phyloP scores from a whole-genome alignment of 495 filamentous ascomycete genomes.

The Aspergillus hancockii region DNA sequence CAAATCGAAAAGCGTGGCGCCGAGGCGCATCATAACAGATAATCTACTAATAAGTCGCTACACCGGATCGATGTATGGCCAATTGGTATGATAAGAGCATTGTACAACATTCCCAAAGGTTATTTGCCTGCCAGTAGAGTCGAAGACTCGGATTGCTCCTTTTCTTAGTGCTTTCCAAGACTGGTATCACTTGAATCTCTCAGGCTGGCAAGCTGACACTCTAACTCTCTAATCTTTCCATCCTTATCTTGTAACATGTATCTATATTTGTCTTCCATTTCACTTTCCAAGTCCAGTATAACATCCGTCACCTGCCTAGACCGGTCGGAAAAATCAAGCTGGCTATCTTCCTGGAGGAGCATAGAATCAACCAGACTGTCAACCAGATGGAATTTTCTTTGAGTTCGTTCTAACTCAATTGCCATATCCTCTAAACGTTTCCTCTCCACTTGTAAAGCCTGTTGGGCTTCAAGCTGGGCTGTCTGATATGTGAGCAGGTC shows the following conservation, averaged over 20 bases:
- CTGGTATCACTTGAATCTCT: background rate
- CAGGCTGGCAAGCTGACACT: background rate
- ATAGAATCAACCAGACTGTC: constrained; percentile 12
- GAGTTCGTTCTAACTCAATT: constrained; percentile 7
- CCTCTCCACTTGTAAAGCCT: background rate
- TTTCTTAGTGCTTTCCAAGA: background rate
- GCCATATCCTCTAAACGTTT: constrained; percentile 4
- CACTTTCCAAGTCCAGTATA: constrained; percentile 8
- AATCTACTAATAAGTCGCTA: no score
- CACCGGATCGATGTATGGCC: no score
- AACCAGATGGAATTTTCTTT: constrained; percentile 11
- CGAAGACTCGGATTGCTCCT: no score
- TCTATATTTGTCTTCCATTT: constrained; percentile 9
- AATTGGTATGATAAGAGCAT: no score
- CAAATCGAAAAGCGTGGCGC: no score
- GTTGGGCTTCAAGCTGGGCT: background rate
- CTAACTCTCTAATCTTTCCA: background rate
- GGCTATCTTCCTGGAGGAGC: constrained; percentile 12
- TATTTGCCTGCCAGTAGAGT: no score
- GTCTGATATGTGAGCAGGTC: background rate
- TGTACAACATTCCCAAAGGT: no score
- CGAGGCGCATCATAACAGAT: no score
- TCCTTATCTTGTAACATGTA: constrained; percentile 5
- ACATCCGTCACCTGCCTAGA: constrained; percentile 11
- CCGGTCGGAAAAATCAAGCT: constrained; percentile 6